These are phyloP conservation scores for Wilcoxina mikolae DNA, from an alignment of 495 filamentous ascomycete genomes.

Conservation along the genomic window DNA sequence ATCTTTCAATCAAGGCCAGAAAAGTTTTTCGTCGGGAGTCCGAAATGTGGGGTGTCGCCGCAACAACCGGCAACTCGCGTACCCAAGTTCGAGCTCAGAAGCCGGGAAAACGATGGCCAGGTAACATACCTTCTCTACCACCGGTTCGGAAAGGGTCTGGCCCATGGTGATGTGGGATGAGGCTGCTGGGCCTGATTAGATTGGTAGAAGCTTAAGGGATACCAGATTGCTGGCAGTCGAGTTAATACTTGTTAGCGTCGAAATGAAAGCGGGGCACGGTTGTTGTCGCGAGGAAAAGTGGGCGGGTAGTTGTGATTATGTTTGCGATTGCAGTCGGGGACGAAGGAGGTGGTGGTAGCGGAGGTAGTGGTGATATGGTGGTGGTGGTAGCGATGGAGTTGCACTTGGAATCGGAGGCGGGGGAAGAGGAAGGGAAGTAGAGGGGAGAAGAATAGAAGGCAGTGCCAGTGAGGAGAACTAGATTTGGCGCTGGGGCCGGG, in stretches of 20 bases:
- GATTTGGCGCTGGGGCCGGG: no score
- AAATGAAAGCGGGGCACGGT: background rate
- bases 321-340: no score
- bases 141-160: conserved; percentile 97
- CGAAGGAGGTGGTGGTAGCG: no score
- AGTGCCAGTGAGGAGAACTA: no score
- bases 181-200: background rate
- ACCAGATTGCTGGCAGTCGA: background rate
- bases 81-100: background rate
- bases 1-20: background rate
- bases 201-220: background rate
- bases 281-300: no score
- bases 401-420: conserved; percentile 18
- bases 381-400: no score
- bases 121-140: conserved; percentile 84
- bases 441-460: background rate
- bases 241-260: background rate
- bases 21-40: conserved; percentile 4
- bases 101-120: background rate
- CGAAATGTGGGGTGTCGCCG: background rate
- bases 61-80: background rate
- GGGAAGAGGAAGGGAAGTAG: conserved; percentile 10
- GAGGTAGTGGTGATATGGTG: no score
- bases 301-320: no score
- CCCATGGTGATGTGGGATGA: conserved; percentile 52